These are phyloP conservation scores for Yarrowia galli DNA, from an alignment of 1,139 yeast genomes.

Conservation along the genomic window DNA sequence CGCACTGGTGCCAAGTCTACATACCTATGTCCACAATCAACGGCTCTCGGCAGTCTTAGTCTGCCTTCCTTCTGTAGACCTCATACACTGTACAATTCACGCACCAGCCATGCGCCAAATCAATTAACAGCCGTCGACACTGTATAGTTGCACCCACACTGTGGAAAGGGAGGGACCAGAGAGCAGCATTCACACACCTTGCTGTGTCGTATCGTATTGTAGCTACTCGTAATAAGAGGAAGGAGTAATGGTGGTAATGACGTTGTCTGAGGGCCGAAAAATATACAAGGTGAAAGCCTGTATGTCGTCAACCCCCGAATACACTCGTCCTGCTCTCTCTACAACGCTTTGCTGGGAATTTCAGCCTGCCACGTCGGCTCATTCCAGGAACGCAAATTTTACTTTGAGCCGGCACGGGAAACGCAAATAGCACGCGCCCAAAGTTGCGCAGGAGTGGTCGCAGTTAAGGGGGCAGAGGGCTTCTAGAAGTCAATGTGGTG, in stretches of 20 bases:
- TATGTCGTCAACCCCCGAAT: neutral
- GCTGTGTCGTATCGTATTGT: too few relatives aligned
- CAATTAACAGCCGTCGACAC: conserved; percentile 20
- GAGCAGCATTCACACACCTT: too few relatives aligned
- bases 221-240: too few relatives aligned
- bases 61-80: neutral
- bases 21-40: too few relatives aligned
- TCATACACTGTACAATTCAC: neutral
- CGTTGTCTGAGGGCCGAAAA: neutral
- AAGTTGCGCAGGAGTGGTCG: conserved; percentile 36
- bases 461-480: conserved; percentile 10
- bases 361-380: conserved; percentile 31
- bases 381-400: conserved; percentile 37
- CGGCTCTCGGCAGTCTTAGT: too few relatives aligned
- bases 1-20: too few relatives aligned
- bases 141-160: conserved; percentile 9
- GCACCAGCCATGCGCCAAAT: conserved; percentile 32
- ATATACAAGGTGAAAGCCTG: neutral
- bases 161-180: conserved; percentile 7
- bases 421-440: conserved; percentile 38
- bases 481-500: conserved; percentile 5
- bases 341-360: neutral
- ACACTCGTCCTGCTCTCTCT: neutral
- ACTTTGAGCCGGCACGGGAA: conserved; percentile 29
- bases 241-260: too few relatives aligned